Evolutionary conservation across 495 filamentous ascomycete genomes (phyloP).

Genomic region (Podospora australis): DNA sequence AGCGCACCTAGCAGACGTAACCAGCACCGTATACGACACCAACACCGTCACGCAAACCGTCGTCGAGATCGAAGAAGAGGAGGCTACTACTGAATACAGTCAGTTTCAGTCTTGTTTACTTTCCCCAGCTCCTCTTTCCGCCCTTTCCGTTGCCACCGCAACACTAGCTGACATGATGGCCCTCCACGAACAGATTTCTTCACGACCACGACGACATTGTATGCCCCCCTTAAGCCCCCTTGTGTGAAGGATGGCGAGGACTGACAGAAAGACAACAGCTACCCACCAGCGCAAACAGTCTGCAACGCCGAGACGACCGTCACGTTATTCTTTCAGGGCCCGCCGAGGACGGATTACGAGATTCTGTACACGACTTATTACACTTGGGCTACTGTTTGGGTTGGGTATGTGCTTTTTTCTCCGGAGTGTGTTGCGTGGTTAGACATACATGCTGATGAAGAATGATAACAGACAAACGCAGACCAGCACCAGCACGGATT

Average conservation of each 20-base stretch:
- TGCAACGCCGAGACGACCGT: conserved; percentile 21
- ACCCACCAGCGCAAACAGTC: conserved; percentile 18
- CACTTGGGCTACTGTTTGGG: conserved; percentile 23
- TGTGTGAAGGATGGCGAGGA: background rate
- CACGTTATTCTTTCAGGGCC: conserved; percentile 21
- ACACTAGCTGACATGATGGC: too few relatives aligned
- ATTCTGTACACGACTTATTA: conserved; percentile 22
- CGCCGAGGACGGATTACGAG: conserved; percentile 20
- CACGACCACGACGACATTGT: conserved; percentile 20
- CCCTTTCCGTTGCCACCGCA: too few relatives aligned
- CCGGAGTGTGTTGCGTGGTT: too few relatives aligned
- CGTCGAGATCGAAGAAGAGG: conserved; percentile 9
- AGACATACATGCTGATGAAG: too few relatives aligned
- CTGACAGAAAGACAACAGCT: conserved; percentile 5
- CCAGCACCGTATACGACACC: conserved; percentile 21
- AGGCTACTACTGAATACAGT: conserved; percentile 18
- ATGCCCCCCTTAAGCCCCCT: background rate
- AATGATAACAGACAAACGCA: too few relatives aligned
- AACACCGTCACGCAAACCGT: conserved; percentile 20
- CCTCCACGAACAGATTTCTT: too few relatives aligned
- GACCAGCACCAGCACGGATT: too few relatives aligned
- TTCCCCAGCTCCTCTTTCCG: too few relatives aligned
- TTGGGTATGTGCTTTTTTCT: conserved; percentile 16
- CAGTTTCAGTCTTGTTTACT: too few relatives aligned
- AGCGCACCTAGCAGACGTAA: conserved; percentile 12